Base-by-base conservation (phyloP, 1,284 basidiomycete species). In the Stygiomarasmius scandens region DNA sequence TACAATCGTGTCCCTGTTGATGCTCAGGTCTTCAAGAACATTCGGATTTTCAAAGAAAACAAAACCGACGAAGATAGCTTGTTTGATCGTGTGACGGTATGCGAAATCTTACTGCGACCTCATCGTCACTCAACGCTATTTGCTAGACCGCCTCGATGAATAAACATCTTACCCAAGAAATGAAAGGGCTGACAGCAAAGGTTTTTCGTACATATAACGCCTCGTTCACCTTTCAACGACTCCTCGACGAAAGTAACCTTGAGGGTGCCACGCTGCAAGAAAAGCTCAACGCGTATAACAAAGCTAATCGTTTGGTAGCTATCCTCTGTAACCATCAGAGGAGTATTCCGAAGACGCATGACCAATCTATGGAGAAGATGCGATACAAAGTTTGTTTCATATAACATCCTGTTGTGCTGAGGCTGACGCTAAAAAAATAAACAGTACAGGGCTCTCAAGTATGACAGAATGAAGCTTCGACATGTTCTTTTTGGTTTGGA, bases 161-260 rank as follows among this genome's bases (percentile, higher is more conserved):
- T 78, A 95, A 95, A 69, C 93, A 97, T 73, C 80, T 98, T 57
- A 85, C 84, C 46, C 85, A 83, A 43, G 94, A 96, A 72, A 98
- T 98, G 95, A 92, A 95, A 64, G 96, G 96, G 16, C 82, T 98
- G 23, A 96, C 95, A 1, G 95, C 95, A 55, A 98, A 98, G 73
- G 95, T 98, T 22, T 98, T 98, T 82, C 95, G 95, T 93, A 98
- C 95, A 56, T 98, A 93, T 77, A 98, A 98, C 69, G 95, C 95
- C 16, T 98, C 95, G 25, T 87, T 86, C 73, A 96, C 95, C 1
- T 96, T 98, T 80, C 93, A 97, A 70, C 77, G 90, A 51, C 87
- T 96, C 64, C 78, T 98, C 57, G 90, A 94, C 65, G 78, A 87
- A 59, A 85, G 86, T 61, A 89, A 85, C 2, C 87, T 93, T 0